Evolutionary conservation across 2,329 filamentous ascomycete genomes (phyloP).

Genomic region (Fusarium clavum): DNA sequence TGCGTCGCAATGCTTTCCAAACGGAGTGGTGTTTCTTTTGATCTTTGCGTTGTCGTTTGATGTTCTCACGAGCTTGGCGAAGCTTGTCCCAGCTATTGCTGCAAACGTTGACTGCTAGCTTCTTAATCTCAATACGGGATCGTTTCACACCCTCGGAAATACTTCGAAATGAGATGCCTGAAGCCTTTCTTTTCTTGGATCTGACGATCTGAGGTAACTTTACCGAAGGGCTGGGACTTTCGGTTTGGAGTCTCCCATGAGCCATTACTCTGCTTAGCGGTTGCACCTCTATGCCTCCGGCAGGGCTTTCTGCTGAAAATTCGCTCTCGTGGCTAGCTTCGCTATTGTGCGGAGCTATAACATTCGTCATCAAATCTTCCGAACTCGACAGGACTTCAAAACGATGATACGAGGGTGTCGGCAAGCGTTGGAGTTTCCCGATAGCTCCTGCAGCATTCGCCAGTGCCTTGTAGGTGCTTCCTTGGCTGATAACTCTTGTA

Average conservation of each 20-base stretch:
- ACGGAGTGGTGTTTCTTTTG: conserved; percentile 46
- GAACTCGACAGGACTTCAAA: conserved; percentile 46
- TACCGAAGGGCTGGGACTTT: conserved; percentile 30
- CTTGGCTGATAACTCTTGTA: conserved; percentile 17
- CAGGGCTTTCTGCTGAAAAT: background rate
- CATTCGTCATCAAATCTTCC: conserved; percentile 40
- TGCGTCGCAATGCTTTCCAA: conserved; percentile 47
- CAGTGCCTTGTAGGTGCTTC: conserved; percentile 37
- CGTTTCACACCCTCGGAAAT: conserved; percentile 40
- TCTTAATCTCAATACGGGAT: conserved; percentile 39
- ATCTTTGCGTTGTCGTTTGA: conserved; percentile 44
- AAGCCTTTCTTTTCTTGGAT: conserved; percentile 36
- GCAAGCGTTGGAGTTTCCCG: conserved; percentile 44
- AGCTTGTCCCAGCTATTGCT: conserved; percentile 44
- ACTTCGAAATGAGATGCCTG: conserved; percentile 29
- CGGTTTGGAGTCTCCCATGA: conserved; percentile 32
- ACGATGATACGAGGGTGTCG: conserved; percentile 39
- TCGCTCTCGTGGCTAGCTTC: conserved; percentile 1
- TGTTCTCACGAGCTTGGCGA: conserved; percentile 42
- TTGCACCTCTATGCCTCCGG: background rate
- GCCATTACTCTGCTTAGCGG: conserved; percentile 13
- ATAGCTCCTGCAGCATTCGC: conserved; percentile 44
- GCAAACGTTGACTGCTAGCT: conserved; percentile 47
- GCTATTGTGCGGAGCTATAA: conserved; percentile 19
- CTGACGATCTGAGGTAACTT: conserved; percentile 17